These are phyloP conservation scores for Chlorophyllum brunneum DNA, from an alignment of 768 basidiomycete genomes.

Conservation along the genomic window DNA sequence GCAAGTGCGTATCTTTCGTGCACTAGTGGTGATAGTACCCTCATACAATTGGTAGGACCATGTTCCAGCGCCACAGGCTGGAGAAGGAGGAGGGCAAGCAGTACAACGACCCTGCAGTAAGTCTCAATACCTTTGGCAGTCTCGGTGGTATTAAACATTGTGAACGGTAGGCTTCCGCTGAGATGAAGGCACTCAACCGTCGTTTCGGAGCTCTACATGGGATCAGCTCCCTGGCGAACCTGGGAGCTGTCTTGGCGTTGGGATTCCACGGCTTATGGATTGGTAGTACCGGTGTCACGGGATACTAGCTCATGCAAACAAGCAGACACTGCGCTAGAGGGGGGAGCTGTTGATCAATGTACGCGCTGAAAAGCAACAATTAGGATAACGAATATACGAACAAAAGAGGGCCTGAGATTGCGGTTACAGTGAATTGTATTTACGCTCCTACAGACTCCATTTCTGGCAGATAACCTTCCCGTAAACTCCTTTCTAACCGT, in stretches of 20 bases:
- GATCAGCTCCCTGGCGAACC: constrained; percentile 63
- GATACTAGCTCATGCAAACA: constrained; percentile 28
- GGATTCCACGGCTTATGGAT: constrained; percentile 72
- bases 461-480: constrained; percentile 80
- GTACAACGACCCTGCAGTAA: constrained; percentile 62
- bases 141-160: constrained; percentile 5
- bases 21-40: neutral
- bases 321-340: too few species aligned
- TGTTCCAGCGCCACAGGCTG: constrained; percentile 67
- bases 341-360: constrained; percentile 1
- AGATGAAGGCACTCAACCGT: constrained; percentile 67
- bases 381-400: constrained; percentile 12
- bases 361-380: neutral
- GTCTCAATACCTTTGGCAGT: constrained; percentile 19
- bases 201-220: constrained; percentile 68
- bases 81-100: constrained; percentile 73
- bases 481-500: constrained; percentile 74
- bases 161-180: constrained; percentile 48
- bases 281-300: constrained; percentile 49
- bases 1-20: constrained; percentile 59
- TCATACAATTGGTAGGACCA: constrained; percentile 42
- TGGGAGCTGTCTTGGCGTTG: constrained; percentile 54
- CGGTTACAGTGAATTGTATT: neutral
- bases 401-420: neutral
- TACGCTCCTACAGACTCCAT: constrained; percentile 77